Evolutionary conservation across 75 land plant genomes (phyloP).

Genomic region (Ceratopteris richardii): DNA sequence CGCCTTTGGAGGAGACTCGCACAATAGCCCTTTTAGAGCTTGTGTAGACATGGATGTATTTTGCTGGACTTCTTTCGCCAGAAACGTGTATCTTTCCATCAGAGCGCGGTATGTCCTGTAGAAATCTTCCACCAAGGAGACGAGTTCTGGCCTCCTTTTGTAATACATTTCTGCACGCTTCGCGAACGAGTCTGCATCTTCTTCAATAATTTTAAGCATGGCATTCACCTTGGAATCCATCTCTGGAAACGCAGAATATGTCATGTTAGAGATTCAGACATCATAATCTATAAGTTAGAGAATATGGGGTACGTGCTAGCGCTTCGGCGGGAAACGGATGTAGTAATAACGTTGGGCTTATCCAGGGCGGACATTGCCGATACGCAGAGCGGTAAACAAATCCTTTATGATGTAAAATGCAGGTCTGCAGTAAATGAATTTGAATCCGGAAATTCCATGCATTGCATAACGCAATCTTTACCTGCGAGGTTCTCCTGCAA

Average conservation of each 20-base stretch:
- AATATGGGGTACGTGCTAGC: background rate
- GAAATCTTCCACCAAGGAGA: conserved; percentile 56
- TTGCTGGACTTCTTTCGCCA: conserved; percentile 52
- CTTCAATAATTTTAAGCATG: conserved; percentile 71
- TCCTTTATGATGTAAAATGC: too few relatives aligned
- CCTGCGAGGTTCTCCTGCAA: conserved; percentile 59
- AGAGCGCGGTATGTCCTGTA: conserved; percentile 64
- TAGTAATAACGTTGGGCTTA: too few relatives aligned
- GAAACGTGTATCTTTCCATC: conserved; percentile 69
- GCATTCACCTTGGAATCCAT: conserved; percentile 53
- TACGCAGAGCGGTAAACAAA: too few relatives aligned
- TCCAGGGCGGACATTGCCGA: too few relatives aligned
- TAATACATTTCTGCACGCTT: conserved; percentile 80
- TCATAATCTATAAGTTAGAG: background rate
- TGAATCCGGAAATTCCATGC: too few relatives aligned
- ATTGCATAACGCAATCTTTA: background rate
- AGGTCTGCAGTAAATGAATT: too few relatives aligned
- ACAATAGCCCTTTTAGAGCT: background rate
- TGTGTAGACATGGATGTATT: conserved; percentile 9
- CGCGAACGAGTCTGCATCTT: conserved; percentile 78
- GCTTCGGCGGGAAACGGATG: too few relatives aligned
- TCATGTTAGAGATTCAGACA: conserved; percentile 6
- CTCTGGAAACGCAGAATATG: conserved; percentile 30
- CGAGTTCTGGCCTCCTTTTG: conserved; percentile 56
- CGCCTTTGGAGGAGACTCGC: background rate